Conservation (phyloP, 805 yeast genomes). For the Metschnikowia picachoensis region DNA sequence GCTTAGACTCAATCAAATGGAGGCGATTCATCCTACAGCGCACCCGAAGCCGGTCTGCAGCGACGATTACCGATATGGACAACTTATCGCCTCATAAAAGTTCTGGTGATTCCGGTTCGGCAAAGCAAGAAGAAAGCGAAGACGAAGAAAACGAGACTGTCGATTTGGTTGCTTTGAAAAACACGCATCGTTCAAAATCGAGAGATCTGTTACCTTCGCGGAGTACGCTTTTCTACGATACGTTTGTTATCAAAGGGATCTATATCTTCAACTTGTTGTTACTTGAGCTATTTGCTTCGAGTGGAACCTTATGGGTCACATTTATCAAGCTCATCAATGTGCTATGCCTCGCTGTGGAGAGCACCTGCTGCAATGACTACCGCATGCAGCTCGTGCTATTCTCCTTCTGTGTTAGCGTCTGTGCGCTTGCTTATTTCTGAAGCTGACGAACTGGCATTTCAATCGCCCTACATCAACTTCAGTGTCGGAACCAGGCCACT, state of each 20-base stretch:
- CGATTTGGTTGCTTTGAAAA: neutral
- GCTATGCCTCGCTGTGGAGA: constrained; percentile 2
- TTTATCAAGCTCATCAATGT: neutral
- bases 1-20: constrained; percentile 23
- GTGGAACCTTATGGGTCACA: neutral
- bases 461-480: too few relatives aligned
- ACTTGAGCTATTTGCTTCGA: neutral
- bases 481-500: neutral
- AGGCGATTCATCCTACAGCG: constrained; percentile 5
- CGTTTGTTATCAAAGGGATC: neutral
- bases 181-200: too few relatives aligned
- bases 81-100: neutral
- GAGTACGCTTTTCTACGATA: neutral
- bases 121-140: neutral
- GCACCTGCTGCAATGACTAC: neutral
- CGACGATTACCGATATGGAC: constrained; percentile 9
- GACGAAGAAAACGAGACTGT: neutral
- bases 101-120: neutral
- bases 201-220: too few relatives aligned
- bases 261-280: constrained; percentile 3
- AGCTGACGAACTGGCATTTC: too few relatives aligned
- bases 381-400: neutral
- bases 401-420: neutral
- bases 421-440: too few relatives aligned
- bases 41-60: constrained; percentile 20